Evolutionary conservation across 1,139 yeast genomes (phyloP).

Genomic region (Candida buenavistaensis): DNA sequence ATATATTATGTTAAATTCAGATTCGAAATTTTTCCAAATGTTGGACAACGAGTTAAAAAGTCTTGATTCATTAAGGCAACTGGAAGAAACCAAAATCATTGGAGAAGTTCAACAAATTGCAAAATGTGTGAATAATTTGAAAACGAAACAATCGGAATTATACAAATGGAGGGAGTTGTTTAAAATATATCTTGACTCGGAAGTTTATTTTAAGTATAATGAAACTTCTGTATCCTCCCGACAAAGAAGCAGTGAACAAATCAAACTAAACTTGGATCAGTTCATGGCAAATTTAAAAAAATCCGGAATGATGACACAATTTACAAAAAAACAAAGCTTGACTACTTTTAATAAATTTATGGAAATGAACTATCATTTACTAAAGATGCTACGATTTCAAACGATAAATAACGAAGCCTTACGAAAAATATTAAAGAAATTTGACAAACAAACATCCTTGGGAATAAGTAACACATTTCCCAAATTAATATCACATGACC

Average conservation of each 20-base stretch:
- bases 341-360: constrained; percentile 52
- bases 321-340: constrained; percentile 50
- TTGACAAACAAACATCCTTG: constrained; percentile 69
- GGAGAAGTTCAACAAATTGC: constrained; percentile 46
- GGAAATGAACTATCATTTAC: constrained; percentile 51
- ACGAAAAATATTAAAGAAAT: constrained; percentile 67
- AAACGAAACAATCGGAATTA: constrained; percentile 50
- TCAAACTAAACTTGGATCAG: constrained; percentile 38
- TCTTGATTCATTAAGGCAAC: constrained; percentile 45
- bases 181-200: constrained; percentile 62
- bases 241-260: constrained; percentile 36
- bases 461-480: constrained; percentile 51
- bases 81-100: constrained; percentile 47
- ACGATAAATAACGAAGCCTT: constrained; percentile 63
- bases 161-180: constrained; percentile 74
- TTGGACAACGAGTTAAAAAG: constrained; percentile 55
- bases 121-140: constrained; percentile 15
- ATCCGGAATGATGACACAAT: constrained; percentile 39
- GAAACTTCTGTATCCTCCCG: constrained; percentile 44
- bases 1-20: constrained; percentile 40
- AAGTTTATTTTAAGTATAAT: constrained; percentile 60
- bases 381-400: constrained; percentile 63
- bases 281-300: constrained; percentile 48
- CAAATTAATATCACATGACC: constrained; percentile 43
- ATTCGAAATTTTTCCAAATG: constrained; percentile 56